Base-by-base conservation (phyloP, 257 asterid genomes). In the Nicotiana otophora region DNA sequence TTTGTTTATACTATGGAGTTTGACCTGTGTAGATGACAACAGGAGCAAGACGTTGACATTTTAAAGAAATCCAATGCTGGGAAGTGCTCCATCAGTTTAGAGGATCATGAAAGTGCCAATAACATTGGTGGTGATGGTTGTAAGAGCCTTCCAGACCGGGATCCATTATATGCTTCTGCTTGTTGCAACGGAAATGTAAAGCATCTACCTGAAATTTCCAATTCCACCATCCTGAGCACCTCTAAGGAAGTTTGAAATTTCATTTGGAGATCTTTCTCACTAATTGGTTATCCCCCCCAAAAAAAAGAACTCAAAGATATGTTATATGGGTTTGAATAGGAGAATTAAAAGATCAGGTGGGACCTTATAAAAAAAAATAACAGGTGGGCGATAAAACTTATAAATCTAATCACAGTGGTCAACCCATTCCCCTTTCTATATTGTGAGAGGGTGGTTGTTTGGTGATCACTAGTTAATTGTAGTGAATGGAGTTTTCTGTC, bases 11-110 rank as follows among this genome's bases (percentile, higher is more conserved):
- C 93, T 88, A 86, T 87, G 90, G 90, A 88, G 85, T 85, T 87
- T 94, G 94, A 93, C 94, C 87, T 90, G 89, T 93, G 96, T 94
- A 89, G 97, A 91, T 92, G 87, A 89, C 92, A 88, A 94, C 97
- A 92, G 98, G 97, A 90, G 94, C 88, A 87, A 87, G 87, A 84
- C 80, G 84, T 74, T 80, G 88, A 85, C 76, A 80, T 84, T 84
- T 81, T 39, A 83, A 81, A 83, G 77, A 64, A 77, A 30, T 54
- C 64, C 75, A 85, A 77, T 77, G 86, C 78, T 48, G 89, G 85
- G 81, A 87, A 82, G 81, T 81, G 88, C 87, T 84, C 83, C 85
- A 53, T 53, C 48, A 89, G 81, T 82, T 85, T 81, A 17, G 85
- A 85, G 48, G 72, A 58, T 83, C 84, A 83, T 65, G 77, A 81